phyloP scores from a whole-genome alignment of 495 filamentous ascomycete genomes.

The Penicillium ochrochloron region DNA sequence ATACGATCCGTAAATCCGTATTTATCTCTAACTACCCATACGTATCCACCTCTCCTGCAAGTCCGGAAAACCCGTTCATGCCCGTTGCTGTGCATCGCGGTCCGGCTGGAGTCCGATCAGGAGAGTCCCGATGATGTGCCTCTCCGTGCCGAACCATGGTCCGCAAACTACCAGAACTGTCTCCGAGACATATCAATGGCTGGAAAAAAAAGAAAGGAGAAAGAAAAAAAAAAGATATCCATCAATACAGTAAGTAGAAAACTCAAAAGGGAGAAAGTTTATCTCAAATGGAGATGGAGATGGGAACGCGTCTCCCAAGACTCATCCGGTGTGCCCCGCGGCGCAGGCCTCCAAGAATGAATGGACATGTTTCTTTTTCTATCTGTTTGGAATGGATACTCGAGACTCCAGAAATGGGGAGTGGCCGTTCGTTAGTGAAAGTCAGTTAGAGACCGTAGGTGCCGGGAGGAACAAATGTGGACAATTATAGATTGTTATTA shows the following conservation, averaged over 20 bases:
- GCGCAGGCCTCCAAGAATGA: not conserved
- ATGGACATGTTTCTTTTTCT: constrained; percentile 18
- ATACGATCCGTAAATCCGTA: too few species aligned
- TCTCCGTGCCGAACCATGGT: constrained; percentile 9
- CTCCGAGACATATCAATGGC: not conserved
- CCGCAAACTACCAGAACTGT: not conserved
- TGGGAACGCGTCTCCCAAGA: not conserved
- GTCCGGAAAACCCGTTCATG: constrained; percentile 8
- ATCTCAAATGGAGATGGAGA: not conserved
- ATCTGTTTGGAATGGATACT: too few species aligned
- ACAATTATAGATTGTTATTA: not conserved
- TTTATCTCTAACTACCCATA: not conserved
- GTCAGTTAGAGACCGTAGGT: not conserved
- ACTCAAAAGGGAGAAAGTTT: not conserved
- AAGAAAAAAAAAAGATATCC: not conserved
- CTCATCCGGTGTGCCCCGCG: not conserved
- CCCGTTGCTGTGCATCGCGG: constrained; percentile 11
- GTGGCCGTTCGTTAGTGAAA: not conserved
- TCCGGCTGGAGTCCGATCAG: constrained; percentile 16
- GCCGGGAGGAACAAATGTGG: not conserved
- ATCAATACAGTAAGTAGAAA: too few species aligned
- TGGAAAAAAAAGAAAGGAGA: not conserved
- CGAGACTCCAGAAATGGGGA: not conserved
- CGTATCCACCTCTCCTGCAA: not conserved
- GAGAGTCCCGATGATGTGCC: constrained; percentile 8